phyloP scores from a whole-genome alignment of 257 asterid species.

The Penstemon eatonii region DNA sequence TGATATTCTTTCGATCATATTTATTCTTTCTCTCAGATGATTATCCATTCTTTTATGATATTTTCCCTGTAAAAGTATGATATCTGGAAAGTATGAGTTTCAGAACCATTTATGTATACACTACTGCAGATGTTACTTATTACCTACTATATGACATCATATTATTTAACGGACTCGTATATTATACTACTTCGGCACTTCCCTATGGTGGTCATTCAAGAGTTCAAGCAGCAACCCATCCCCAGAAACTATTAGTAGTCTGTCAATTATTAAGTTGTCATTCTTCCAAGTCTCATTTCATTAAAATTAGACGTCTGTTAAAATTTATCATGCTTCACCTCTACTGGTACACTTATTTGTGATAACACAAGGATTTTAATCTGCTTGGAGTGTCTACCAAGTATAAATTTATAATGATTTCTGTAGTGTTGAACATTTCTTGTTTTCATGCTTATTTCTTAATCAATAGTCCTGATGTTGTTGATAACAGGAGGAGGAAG shows the following conservation, averaged over 20 bases:
- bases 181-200: constrained; percentile 11
- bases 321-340: constrained; percentile 9
- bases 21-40: constrained; percentile 24
- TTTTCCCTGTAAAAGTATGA: background rate
- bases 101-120: constrained; percentile 14
- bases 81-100: constrained; percentile 9
- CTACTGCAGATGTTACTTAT: constrained; percentile 8
- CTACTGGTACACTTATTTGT: constrained; percentile 16
- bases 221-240: background rate
- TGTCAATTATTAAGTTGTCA: background rate
- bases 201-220: constrained; percentile 18
- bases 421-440: background rate
- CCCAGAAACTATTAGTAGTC: constrained; percentile 9
- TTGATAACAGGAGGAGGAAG: constrained; percentile 84
- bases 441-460: constrained; percentile 1
- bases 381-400: background rate
- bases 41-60: constrained; percentile 6
- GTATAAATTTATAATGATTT: background rate
- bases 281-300: constrained; percentile 2
- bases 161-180: background rate
- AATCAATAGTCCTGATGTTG: constrained; percentile 19
- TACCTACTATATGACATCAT: constrained; percentile 4
- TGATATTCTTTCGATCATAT: constrained; percentile 21
- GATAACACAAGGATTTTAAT: constrained; percentile 18
- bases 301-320: constrained; percentile 13